These are phyloP conservation scores for Seminavis robusta DNA, from an alignment of 108 stramenopile species.

Conservation along the genomic window DNA sequence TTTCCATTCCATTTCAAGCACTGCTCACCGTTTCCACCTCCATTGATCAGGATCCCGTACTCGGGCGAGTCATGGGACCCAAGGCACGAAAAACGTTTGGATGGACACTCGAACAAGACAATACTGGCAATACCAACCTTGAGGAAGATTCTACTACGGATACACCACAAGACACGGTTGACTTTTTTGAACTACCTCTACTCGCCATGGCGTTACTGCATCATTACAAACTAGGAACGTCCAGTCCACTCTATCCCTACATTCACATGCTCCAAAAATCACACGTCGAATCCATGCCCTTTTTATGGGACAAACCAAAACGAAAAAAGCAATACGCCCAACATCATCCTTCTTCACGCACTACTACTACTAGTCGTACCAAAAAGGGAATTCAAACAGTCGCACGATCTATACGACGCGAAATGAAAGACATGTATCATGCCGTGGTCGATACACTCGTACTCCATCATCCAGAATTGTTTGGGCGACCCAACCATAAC, in stretches of 20 bases:
- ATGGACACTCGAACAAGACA: constrained; percentile 32
- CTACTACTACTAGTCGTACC: no score
- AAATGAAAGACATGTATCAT: constrained; percentile 70
- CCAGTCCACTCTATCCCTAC: constrained; percentile 53
- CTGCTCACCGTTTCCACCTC: constrained; percentile 65
- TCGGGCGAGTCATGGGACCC: constrained; percentile 55
- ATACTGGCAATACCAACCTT: background rate
- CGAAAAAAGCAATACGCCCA: constrained; percentile 33
- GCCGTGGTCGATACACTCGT: constrained; percentile 45
- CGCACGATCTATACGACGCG: constrained; percentile 52
- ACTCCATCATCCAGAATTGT: constrained; percentile 46
- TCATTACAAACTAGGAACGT: constrained; percentile 49
- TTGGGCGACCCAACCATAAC: constrained; percentile 32
- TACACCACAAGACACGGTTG: constrained; percentile 5
- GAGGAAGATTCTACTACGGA: background rate
- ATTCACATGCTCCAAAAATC: constrained; percentile 43
- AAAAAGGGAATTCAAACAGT: constrained; percentile 38
- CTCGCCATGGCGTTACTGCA: constrained; percentile 70
- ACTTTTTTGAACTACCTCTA: constrained; percentile 66
- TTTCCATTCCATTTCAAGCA: constrained; percentile 64
- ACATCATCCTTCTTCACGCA: no score
- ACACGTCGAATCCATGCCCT: constrained; percentile 52
- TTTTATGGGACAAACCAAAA: constrained; percentile 54
- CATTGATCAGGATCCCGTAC: constrained; percentile 74
- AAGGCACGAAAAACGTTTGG: constrained; percentile 47